phyloP scores from a whole-genome alignment of 441 rosid genomes.

The Geranium incanum region DNA sequence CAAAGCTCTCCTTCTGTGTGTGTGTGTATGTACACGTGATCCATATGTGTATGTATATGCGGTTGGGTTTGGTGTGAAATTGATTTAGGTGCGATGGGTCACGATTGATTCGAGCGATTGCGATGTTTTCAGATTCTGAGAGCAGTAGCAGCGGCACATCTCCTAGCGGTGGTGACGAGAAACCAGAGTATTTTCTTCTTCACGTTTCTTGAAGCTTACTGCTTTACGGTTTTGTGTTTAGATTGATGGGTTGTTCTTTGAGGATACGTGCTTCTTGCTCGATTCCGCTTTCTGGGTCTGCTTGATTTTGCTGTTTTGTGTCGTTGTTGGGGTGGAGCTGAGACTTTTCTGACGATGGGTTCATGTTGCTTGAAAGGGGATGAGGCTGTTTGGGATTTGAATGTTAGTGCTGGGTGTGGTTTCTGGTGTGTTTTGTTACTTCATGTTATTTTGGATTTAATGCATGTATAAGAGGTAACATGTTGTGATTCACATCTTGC shows the following conservation, averaged over 20 bases:
- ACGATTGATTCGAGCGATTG: conserved; percentile 17
- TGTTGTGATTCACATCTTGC: conserved; percentile 24
- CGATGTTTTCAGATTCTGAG: conserved; percentile 46
- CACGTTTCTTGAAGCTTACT: neutral
- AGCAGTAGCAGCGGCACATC: conserved; percentile 32
- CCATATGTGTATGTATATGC: conserved; percentile 6
- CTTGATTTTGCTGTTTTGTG: conserved; percentile 7
- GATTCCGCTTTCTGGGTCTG: conserved; percentile 15
- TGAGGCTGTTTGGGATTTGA: conserved; percentile 14
- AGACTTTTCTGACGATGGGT: conserved; percentile 9
- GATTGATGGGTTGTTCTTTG: conserved; percentile 5
- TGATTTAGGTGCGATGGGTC: conserved; percentile 21
- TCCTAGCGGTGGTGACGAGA: conserved; percentile 48
- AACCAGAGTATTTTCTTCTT: conserved; percentile 43
- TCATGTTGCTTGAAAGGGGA: conserved; percentile 10
- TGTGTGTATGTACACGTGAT: conserved; percentile 1
- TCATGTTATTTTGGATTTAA: conserved; percentile 12
- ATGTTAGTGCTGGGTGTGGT: conserved; percentile 9
- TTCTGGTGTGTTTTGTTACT: conserved; percentile 9
- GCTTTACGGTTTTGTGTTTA: conserved; percentile 12
- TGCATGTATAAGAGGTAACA: conserved; percentile 25
- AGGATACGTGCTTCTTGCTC: conserved; percentile 5
- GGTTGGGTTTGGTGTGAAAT: conserved; percentile 6
- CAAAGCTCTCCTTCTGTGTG: neutral
- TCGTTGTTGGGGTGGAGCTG: neutral